phyloP scores from a whole-genome alignment of 495 filamentous ascomycete species.

The Lasiosphaeria miniovina region DNA sequence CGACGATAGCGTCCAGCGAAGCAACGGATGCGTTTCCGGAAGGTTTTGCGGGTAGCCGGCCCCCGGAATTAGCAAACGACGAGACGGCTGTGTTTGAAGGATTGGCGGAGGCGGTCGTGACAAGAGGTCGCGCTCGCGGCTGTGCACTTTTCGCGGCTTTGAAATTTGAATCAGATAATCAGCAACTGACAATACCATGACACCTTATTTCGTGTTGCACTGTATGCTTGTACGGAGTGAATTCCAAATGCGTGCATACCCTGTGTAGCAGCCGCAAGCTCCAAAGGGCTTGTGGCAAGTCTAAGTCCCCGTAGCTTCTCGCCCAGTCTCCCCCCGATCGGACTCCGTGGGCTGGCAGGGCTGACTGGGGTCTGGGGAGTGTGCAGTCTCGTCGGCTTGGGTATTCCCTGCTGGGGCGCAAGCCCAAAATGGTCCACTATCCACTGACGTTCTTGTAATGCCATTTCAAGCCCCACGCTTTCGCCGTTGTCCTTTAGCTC shows the following conservation, averaged over 20 bases:
- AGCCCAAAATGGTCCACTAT: slow-evolving; percentile 77
- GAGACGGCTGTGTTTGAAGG: slow-evolving; percentile 1
- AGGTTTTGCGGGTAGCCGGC: slow-evolving; percentile 3
- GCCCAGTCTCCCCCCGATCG: slow-evolving; percentile 60
- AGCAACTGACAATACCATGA: neutral
- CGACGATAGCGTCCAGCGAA: slow-evolving; percentile 48
- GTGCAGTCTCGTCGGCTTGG: slow-evolving; percentile 28
- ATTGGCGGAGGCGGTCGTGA: slow-evolving; percentile 8
- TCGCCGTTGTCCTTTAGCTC: slow-evolving; percentile 67
- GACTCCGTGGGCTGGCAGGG: slow-evolving; percentile 55
- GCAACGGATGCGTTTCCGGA: slow-evolving; percentile 26
- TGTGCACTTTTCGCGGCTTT: slow-evolving; percentile 24
- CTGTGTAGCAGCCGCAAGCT: slow-evolving; percentile 47
- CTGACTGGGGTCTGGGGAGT: slow-evolving; percentile 28
- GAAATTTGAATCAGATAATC: neutral
- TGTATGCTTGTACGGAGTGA: too few species aligned
- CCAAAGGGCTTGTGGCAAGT: slow-evolving; percentile 65
- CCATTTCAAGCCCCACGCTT: slow-evolving; percentile 77
- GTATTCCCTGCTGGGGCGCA: slow-evolving; percentile 24
- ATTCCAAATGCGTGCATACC: slow-evolving; percentile 33
- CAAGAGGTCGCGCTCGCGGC: slow-evolving; percentile 11
- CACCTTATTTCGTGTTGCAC: too few species aligned
- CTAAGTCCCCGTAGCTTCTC: slow-evolving; percentile 76
- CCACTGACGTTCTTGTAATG: slow-evolving; percentile 74
- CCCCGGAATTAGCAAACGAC: slow-evolving; percentile 11